These are phyloP conservation scores for Vicia faba DNA, from an alignment of 306 rosid species.

Conservation along the genomic window DNA sequence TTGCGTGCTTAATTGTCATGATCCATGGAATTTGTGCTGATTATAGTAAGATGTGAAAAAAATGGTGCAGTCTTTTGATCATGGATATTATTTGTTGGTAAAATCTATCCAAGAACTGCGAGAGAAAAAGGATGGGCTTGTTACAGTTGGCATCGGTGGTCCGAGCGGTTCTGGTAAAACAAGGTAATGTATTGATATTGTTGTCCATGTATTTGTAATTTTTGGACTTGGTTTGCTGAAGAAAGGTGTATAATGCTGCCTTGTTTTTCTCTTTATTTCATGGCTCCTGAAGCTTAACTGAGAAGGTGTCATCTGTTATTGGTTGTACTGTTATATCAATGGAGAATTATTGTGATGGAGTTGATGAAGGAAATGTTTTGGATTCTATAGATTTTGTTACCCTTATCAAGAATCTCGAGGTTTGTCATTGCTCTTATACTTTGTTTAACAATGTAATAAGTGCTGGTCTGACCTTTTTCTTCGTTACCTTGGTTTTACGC, in stretches of 20 bases:
- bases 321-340: constrained; percentile 91
- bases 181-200: constrained; percentile 72
- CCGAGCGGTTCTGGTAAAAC: constrained; percentile 98
- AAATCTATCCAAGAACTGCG: constrained; percentile 98
- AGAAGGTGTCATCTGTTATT: constrained; percentile 96
- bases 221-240: constrained; percentile 18
- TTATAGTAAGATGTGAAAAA: constrained; percentile 35
- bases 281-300: constrained; percentile 90
- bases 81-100: constrained; percentile 88
- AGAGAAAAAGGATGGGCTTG: constrained; percentile 85
- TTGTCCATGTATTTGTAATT: constrained; percentile 28
- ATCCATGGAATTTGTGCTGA: constrained; percentile 26
- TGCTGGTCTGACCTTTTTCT: constrained; percentile 24
- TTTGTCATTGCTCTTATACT: constrained; percentile 51
- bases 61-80: constrained; percentile 93
- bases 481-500: neutral
- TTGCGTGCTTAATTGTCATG: constrained; percentile 22
- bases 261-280: constrained; percentile 35
- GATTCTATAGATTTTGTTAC: constrained; percentile 75
- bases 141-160: constrained; percentile 96
- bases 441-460: constrained; percentile 27
- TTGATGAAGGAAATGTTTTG: constrained; percentile 83
- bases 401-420: constrained; percentile 92
- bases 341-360: constrained; percentile 91
- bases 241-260: constrained; percentile 31